Conservation (phyloP, 2,329 filamentous ascomycete species). For the Talaromyces sp. region DNA sequence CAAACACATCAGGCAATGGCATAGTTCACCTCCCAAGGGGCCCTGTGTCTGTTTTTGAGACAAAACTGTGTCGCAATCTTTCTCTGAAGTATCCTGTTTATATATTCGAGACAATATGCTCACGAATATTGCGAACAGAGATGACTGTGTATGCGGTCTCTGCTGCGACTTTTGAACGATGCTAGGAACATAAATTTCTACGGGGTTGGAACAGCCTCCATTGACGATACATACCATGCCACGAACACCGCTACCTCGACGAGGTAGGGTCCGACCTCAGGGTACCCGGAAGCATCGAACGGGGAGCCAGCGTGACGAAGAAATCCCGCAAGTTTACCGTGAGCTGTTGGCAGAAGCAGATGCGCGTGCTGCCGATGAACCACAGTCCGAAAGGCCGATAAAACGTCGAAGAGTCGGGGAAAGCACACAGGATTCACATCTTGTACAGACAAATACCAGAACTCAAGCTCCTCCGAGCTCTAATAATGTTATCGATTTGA, state of each 20-base stretch:
- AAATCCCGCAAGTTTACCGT: conserved; percentile 40
- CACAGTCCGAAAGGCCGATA: conserved; percentile 29
- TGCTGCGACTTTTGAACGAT: background rate
- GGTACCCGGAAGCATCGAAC: conserved; percentile 19
- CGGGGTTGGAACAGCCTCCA: conserved; percentile 14
- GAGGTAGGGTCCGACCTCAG: conserved; percentile 20
- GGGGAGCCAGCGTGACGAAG: conserved; percentile 21
- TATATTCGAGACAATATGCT: background rate
- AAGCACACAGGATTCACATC: conserved; percentile 26
- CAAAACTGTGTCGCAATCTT: background rate
- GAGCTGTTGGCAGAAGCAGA: conserved; percentile 46
- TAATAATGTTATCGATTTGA: conserved; percentile 18
- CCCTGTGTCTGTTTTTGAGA: too few relatives aligned
- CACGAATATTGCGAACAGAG: background rate
- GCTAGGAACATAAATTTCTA: conserved; percentile 11
- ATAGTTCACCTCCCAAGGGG: background rate
- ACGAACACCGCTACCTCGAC: conserved; percentile 2
- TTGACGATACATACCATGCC: conserved; percentile 16
- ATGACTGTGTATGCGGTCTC: background rate
- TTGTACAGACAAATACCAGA: conserved; percentile 14
- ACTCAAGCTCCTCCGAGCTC: conserved; percentile 5
- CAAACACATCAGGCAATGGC: background rate
- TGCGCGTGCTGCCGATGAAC: conserved; percentile 31
- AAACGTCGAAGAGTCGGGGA: conserved; percentile 43
- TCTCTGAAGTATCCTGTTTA: background rate